phyloP scores from a whole-genome alignment of 2,329 filamentous ascomycete genomes.

The Ophiognomonia clavigignenti-juglandacearum region DNA sequence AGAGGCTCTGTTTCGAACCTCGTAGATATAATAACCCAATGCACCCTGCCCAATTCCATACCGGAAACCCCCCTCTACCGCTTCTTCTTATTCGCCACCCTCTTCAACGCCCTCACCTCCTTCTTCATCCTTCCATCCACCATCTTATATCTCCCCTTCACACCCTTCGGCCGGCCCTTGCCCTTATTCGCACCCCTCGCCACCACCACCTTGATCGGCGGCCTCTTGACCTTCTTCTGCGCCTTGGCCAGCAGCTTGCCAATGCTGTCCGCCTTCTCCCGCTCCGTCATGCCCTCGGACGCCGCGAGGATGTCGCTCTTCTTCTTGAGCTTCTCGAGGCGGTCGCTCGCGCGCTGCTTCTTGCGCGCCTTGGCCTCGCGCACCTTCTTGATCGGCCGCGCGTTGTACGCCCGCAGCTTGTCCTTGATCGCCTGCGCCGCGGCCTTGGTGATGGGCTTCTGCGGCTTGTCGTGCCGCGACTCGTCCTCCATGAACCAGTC shows the following conservation, averaged over 20 bases:
- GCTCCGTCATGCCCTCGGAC: constrained; percentile 90
- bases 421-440: constrained; percentile 91
- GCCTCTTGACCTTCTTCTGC: constrained; percentile 78
- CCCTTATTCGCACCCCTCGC: constrained; percentile 58
- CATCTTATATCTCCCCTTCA: constrained; percentile 71
- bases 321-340: constrained; percentile 91
- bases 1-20: too few relatives aligned
- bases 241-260: constrained; percentile 76
- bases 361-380: constrained; percentile 93
- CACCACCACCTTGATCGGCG: constrained; percentile 82
- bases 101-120: constrained; percentile 85
- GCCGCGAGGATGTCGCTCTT: constrained; percentile 88
- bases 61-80: constrained; percentile 33
- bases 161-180: constrained; percentile 16
- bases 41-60: too few relatives aligned
- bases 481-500: constrained; percentile 99
- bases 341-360: constrained; percentile 90
- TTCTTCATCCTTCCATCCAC: constrained; percentile 95
- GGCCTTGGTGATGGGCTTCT: constrained; percentile 87
- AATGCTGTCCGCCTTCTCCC: constrained; percentile 88
- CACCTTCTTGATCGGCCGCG: constrained; percentile 97
- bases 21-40: too few relatives aligned
- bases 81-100: constrained; percentile 64
- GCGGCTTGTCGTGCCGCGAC: constrained; percentile 70
- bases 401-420: constrained; percentile 87